Percentiles rank a stretch among this genome's conserved stretches.
Evolutionary conservation across 179 eudicot species (phyloP).

Genomic region (Dionaea muscipula): DNA sequence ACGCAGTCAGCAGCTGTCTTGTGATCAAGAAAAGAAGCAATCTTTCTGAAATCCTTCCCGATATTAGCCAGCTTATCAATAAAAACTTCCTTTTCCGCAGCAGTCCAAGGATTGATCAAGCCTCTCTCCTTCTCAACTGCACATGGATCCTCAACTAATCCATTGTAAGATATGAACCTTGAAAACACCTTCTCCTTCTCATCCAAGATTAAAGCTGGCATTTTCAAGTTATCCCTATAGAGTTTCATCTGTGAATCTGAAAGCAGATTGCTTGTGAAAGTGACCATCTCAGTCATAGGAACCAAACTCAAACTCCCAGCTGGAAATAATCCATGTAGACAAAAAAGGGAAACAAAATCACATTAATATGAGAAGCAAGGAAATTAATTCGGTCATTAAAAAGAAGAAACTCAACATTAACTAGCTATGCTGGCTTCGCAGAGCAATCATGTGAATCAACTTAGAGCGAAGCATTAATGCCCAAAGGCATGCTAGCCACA

Average conservation of each 20-base stretch:
- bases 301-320: constrained; percentile 45
- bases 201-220: constrained; percentile 79
- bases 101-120: constrained; percentile 67
- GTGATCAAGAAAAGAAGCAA: constrained; percentile 71
- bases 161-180: constrained; percentile 56
- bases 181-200: constrained; percentile 42
- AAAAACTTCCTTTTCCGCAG: constrained; percentile 59
- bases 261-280: constrained; percentile 48
- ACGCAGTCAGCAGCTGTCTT: constrained; percentile 85
- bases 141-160: constrained; percentile 73
- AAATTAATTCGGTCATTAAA: background rate
- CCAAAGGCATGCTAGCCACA: no score
- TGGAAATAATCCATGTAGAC: constrained; percentile 12
- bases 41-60: constrained; percentile 78
- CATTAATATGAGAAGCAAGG: background rate
- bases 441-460: no score
- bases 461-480: no score
- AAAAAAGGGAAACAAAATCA: constrained; percentile 4
- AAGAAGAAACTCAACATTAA: no score
- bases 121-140: constrained; percentile 73
- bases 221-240: constrained; percentile 46
- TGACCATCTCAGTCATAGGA: constrained; percentile 40
- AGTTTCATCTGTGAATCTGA: constrained; percentile 42
- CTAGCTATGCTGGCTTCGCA: no score
- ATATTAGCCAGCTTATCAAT: constrained; percentile 51